Conservation (phyloP, 2,329 filamentous ascomycete genomes). For the Plectosphaerella cucumerina region DNA sequence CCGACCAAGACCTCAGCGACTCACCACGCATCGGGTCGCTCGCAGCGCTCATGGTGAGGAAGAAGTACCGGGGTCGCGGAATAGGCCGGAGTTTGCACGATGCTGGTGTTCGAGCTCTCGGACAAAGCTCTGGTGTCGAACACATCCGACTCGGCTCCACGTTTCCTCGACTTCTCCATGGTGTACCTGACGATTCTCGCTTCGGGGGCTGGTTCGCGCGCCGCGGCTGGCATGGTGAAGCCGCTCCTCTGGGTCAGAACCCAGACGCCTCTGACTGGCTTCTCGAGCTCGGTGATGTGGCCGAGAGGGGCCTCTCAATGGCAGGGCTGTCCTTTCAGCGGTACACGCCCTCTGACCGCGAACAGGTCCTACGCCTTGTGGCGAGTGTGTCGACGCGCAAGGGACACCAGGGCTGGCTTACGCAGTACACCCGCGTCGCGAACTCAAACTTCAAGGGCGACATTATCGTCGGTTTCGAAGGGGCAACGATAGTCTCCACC, state of each 20-base stretch:
- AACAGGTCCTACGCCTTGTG: conserved; percentile 44
- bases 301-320: conserved; percentile 31
- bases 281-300: conserved; percentile 46
- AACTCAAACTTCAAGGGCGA: conserved; percentile 44
- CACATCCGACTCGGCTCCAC: conserved; percentile 54
- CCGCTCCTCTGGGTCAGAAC: conserved; percentile 15
- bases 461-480: conserved; percentile 49
- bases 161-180: conserved; percentile 55
- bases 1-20: conserved; percentile 47
- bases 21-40: conserved; percentile 53
- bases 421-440: conserved; percentile 51
- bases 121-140: conserved; percentile 45
- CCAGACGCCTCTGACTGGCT: conserved; percentile 48
- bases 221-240: conserved; percentile 43
- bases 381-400: conserved; percentile 41
- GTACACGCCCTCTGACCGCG: conserved; percentile 42
- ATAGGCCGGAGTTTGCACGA: conserved; percentile 50
- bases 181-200: conserved; percentile 39
- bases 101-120: conserved; percentile 44
- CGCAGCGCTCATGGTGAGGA: conserved; percentile 48
- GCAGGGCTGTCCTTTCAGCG: conserved; percentile 37
- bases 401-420: conserved; percentile 52
- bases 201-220: conserved; percentile 49
- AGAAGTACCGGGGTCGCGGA: conserved; percentile 41
- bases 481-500: conserved; percentile 43